Evolutionary conservation across 2,329 filamentous ascomycete species (phyloP).

Genomic region (Cercospora berteroae): DNA sequence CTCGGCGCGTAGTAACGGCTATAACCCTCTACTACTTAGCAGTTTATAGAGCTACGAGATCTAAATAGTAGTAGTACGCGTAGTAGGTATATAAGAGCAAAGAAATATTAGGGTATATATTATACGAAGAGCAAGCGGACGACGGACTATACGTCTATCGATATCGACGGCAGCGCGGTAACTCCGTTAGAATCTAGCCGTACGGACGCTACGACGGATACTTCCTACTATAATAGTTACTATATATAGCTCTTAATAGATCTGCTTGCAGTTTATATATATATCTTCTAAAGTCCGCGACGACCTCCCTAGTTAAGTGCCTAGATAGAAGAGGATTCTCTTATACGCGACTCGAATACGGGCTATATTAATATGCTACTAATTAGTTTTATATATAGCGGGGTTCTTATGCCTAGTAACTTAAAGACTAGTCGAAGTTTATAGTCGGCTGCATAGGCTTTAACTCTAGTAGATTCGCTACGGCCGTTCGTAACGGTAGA

Average conservation of each 20-base stretch:
- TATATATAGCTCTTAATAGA: neutral
- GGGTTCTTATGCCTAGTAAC: neutral
- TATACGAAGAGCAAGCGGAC: neutral
- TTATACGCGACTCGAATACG: neutral
- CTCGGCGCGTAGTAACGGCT: neutral
- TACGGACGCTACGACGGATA: neutral
- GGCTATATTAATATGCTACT: neutral
- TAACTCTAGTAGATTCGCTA: neutral
- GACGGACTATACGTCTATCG: neutral
- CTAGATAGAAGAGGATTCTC: neutral
- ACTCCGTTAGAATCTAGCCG: neutral
- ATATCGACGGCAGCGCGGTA: neutral
- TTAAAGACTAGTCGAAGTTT: neutral
- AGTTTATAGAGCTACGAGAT: neutral
- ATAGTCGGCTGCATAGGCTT: neutral
- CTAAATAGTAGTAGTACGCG: neutral
- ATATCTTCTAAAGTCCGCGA: neutral
- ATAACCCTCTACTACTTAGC: neutral
- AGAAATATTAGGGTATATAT: neutral
- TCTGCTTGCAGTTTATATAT: neutral
- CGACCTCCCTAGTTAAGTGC: neutral
- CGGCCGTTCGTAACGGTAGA: neutral
- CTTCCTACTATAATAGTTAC: neutral
- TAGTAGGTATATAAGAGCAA: neutral
- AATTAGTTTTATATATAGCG: neutral